Base-by-base conservation (phyloP, 2,329 filamentous ascomycete genomes). In the Zymoseptoria crescenta region DNA sequence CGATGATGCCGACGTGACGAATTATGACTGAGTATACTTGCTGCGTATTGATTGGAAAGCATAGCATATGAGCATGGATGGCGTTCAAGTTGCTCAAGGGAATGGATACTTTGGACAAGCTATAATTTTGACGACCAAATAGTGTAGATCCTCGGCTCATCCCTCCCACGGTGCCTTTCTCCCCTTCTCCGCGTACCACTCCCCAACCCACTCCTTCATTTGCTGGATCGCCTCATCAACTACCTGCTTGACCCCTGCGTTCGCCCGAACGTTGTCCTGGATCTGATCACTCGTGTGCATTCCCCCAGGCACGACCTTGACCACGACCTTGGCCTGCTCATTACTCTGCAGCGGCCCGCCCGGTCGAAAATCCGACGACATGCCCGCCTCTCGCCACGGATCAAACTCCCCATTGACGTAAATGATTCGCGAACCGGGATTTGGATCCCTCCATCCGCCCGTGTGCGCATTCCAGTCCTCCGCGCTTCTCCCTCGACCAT, bases 381-480 rank as follows among this genome's bases (percentile, higher is more conserved):
- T 16, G 35, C 35, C 35, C 35, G 6, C 35, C 35, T 41, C 35
- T 16, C 35, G 35, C 35, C 35, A 41, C 35, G 35, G 35, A 41
- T 41, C 35, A 4, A 41, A 41, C 35, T 41, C 35, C 35, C 35
- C 35, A 16, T 13, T 41, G 4, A 41, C 35, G 16, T 41, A 41
- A 9, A 41, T 41, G 35, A 41, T 41, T 9, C 35, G 35, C 10
- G 35, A 41, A 41, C 16, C 16, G 10, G 35, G 35, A 9, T 9
- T 9, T 41, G 35, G 35, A 9, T 41, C 35, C 35, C 2, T 59
- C 84, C 84, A 87, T 28, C 84, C 83, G 24, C 77, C 74, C 0
- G 82, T 85, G 64, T 75, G 75, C 10, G 66, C 69, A 68, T 87
- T 86, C 49, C 84, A 65, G 24, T 76, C 68, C 2, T 71, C 71